Evolutionary conservation across 345 rosid genomes (phyloP).

Genomic region (Eucalyptus rudis): DNA sequence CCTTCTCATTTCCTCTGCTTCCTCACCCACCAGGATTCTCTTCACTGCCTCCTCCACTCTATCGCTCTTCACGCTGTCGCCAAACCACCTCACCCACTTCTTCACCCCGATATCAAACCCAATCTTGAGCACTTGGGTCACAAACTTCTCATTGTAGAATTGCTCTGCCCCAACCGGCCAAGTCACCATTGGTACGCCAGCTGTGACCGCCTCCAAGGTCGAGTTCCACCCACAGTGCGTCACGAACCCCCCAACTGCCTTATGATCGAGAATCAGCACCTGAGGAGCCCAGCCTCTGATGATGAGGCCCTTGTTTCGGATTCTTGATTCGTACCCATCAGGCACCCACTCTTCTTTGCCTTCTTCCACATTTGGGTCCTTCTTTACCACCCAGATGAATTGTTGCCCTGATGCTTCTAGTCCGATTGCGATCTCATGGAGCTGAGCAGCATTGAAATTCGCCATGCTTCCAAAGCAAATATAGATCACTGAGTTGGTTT

Average conservation of each 20-base stretch:
- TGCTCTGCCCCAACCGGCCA: slow-evolving; percentile 3
- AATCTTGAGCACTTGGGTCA: not conserved
- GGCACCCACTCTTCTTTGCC: not conserved
- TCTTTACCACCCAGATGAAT: slow-evolving; percentile 12
- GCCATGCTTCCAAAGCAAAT: slow-evolving; percentile 22
- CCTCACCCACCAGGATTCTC: not conserved
- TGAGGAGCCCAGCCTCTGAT: not conserved
- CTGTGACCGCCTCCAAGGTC: not conserved
- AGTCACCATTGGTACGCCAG: slow-evolving; percentile 11
- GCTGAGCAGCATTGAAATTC: slow-evolving; percentile 5
- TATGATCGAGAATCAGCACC: not conserved
- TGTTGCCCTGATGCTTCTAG: slow-evolving; percentile 24
- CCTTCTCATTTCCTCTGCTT: not conserved
- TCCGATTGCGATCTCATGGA: slow-evolving; percentile 19
- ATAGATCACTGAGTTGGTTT: slow-evolving; percentile 27
- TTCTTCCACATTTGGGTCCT: not conserved
- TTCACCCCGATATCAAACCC: not conserved
- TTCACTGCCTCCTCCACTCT: not conserved
- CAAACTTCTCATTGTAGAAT: not conserved
- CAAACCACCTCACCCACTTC: not conserved
- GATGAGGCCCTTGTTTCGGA: not conserved
- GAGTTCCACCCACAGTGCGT: not conserved
- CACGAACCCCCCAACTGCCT: not conserved
- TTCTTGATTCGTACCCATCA: not conserved
- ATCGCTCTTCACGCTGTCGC: not conserved